Conservation (phyloP, 176 grass and related monocot genomes). For the Carex scoparia region DNA sequence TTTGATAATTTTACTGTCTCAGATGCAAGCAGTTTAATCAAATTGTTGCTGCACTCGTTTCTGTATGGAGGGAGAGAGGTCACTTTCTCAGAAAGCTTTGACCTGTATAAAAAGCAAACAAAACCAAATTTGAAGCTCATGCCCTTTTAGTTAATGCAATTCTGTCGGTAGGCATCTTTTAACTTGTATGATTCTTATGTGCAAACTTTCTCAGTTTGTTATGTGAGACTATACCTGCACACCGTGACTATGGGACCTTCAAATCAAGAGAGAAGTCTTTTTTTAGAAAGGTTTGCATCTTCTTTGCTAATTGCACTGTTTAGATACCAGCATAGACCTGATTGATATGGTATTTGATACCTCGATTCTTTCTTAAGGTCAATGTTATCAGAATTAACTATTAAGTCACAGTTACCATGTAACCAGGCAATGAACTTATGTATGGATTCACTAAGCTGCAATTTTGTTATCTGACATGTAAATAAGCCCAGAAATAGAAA, state of each 20-base stretch:
- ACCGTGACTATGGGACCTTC: constrained; percentile 63
- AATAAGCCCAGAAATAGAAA: constrained; percentile 6
- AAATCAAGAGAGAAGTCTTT: constrained; percentile 45
- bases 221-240: constrained; percentile 88
- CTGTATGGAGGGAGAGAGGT: background rate
- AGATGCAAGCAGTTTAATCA: background rate
- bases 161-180: constrained; percentile 8
- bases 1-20: background rate
- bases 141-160: background rate
- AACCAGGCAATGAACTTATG: background rate
- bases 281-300: constrained; percentile 51
- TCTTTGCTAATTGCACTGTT: background rate
- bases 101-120: background rate
- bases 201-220: constrained; percentile 54
- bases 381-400: background rate
- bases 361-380: background rate
- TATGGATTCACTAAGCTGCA: background rate
- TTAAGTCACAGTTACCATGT: background rate
- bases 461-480: constrained; percentile 32
- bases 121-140: background rate
- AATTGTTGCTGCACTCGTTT: constrained; percentile 7
- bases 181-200: background rate
- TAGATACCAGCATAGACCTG: background rate
- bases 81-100: background rate
- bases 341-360: background rate